Base-by-base conservation (phyloP, 2,329 filamentous ascomycete genomes). In the Talaromyces sp. region DNA sequence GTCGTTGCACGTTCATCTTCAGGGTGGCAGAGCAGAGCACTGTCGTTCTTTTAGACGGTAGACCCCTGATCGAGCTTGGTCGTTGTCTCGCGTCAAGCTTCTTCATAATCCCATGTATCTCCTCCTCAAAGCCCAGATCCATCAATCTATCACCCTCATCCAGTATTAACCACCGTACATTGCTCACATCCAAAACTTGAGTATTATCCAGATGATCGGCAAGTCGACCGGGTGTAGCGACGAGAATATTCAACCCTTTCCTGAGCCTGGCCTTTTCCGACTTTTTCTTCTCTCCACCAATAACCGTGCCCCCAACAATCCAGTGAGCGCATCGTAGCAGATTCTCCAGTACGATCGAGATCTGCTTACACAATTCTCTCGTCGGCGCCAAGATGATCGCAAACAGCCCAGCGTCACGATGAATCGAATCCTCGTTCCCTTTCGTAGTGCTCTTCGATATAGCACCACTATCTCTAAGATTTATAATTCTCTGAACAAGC, bases 141-240 rank as follows among this genome's bases (percentile, higher is more conserved):
- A 99, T 97, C 75, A 99, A 82, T n/a, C 95, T 87, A 83, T 99
- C 95, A 35, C 95, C 95, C 78, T 99, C 95, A 72, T 99, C 95
- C 6, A 99, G 84, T 2, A 99, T 89, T 27, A 99, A 81, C 95
- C 95, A 99, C 66, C 94, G 85, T 4, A 97, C 94, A 24, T 90
- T 93, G 72, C 90, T 91, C 47, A 98, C 88, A 69, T 95, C 91
- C 61, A 99, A 82, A 0, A 89, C 92, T 76, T 97, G 88, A 0
- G 95, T 99, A 74, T 97, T 92, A 70, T 96, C 90, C 57, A 99
- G 80, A 78, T 99, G 95, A 80, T 99, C 95, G 3, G 89, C 90
- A 66, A 99, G 82, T 67, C 95, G 87, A 72, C 95, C 95, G 0
- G 95, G 95, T 0, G 95, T 99, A 3, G 95, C 95, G 49, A 99